Base-by-base conservation (phyloP, 2,329 filamentous ascomycete genomes). In the Acephala macrosclerotiorum region DNA sequence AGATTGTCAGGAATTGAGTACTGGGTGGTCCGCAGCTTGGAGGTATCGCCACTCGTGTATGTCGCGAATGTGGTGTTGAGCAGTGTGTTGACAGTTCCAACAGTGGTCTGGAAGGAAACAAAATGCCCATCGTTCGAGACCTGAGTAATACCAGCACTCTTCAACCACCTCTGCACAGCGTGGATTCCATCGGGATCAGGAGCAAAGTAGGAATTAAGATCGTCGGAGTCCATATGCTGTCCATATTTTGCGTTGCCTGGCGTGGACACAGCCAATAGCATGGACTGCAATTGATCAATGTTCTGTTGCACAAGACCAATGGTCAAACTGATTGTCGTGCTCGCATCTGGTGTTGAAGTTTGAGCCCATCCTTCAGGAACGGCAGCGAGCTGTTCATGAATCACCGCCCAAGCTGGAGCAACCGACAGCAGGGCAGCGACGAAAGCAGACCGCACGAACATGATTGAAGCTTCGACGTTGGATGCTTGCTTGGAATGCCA, bases 161-260 rank as follows among this genome's bases (percentile, higher is more conserved):
- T 76, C 11, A 89, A 80, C 85, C 85, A 89, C 47, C 84, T 81
- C 61, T 83, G 81, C 18, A 88, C 84, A 20, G 84, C 78, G 20
- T 80, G 72, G 20, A 80, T 73, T 0, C 85, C 83, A 68, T 86
- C 80, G 0, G 83, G 78, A 1, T 79, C 76, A 2, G 86, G 86
- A 64, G 79, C 79, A 57, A 88, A 78, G n/a, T 88, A 77, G 60
- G 83, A 79, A 55, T 84, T 79, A 18, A 88, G 82, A 66, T 87
- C 81, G 8, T 81, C 77, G 5, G 78, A 76, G 57, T 79, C 82
- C 62, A 88, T 77, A 72, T 87, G 83, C 64, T 84, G 76, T 60
- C 86, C 85, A 68, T 87, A 88, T 47, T 82, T 80, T 47, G 75
- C 68, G 72, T 86, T 82, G 11, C 78, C 79, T 7, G 86, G 85